These are phyloP conservation scores for Pisolithus tinctorius DNA, from an alignment of 768 basidiomycete species.

Conservation along the genomic window DNA sequence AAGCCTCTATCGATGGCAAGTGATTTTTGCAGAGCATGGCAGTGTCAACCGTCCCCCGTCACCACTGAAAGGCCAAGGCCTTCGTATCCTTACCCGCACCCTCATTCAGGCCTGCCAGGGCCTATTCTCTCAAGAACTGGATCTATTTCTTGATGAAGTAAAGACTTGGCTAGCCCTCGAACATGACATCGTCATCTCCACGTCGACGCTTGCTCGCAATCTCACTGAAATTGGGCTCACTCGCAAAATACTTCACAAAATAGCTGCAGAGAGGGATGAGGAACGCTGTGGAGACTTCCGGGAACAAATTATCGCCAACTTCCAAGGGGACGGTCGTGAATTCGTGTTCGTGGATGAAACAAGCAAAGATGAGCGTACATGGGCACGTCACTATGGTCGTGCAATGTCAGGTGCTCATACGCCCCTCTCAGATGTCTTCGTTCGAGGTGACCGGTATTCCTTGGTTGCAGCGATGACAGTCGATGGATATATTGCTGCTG, in stretches of 20 bases:
- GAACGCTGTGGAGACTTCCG: conserved; percentile 8
- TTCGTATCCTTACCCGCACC: no score
- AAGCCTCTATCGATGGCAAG: no score
- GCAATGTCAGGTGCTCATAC: conserved; percentile 16
- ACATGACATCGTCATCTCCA: no score
- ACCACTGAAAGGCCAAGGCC: no score
- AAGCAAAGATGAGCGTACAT: conserved; percentile 16
- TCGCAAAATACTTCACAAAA: conserved; percentile 11
- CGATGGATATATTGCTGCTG: no score
- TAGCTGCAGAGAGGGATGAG: background rate
- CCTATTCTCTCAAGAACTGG: no score
- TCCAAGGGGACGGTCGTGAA: conserved; percentile 11
- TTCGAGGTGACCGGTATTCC: conserved; percentile 24
- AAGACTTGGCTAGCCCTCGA: no score
- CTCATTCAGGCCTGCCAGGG: no score
- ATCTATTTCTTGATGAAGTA: no score
- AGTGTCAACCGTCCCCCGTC: no score
- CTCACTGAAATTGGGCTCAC: conserved; percentile 2
- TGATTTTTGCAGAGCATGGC: no score
- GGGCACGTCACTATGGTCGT: conserved; percentile 20
- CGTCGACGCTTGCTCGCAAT: no score
- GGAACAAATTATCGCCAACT: conserved; percentile 1
- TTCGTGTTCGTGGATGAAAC: conserved; percentile 19
- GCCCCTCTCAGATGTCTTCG: conserved; percentile 16
- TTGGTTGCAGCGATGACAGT: conserved; percentile 28